Percentiles rank a stretch among this genome's conserved stretches.
These are phyloP conservation scores for Venturia carpophila DNA, from an alignment of 2,329 filamentous ascomycete species.

Conservation along the genomic window DNA sequence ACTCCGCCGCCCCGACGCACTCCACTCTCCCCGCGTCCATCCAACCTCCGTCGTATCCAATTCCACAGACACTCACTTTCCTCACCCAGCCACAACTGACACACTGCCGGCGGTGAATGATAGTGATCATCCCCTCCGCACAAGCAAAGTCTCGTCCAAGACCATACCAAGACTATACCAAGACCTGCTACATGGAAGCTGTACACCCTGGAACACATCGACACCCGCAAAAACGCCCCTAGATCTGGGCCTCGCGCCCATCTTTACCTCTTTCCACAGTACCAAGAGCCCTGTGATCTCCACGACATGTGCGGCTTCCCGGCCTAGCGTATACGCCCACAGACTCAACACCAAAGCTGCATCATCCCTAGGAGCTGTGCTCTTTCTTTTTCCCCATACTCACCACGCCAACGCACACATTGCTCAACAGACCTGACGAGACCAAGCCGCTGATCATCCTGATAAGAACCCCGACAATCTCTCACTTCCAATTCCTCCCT, in stretches of 20 bases:
- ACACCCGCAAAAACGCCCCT: background rate
- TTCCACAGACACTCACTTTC: background rate
- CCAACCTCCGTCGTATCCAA: background rate
- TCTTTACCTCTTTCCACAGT: background rate
- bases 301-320: background rate
- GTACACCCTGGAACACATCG: background rate
- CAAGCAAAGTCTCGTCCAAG: constrained; percentile 1
- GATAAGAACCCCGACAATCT: background rate
- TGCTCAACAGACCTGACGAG: background rate
- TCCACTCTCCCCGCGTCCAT: too few relatives aligned
- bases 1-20: background rate
- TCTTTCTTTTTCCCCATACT: constrained; percentile 3
- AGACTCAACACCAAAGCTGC: constrained; percentile 4
- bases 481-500: background rate
- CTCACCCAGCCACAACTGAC: background rate
- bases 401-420: background rate
- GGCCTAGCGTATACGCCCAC: background rate
- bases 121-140: background rate
- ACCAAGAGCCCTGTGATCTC: constrained; percentile 5
- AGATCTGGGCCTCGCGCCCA: background rate
- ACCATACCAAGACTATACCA: background rate
- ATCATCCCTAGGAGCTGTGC: background rate
- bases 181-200: background rate
- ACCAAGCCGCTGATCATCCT: background rate
- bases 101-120: background rate